Conservation (phyloP, 106 monocot species). For the Acanthochlamys bracteata region DNA sequence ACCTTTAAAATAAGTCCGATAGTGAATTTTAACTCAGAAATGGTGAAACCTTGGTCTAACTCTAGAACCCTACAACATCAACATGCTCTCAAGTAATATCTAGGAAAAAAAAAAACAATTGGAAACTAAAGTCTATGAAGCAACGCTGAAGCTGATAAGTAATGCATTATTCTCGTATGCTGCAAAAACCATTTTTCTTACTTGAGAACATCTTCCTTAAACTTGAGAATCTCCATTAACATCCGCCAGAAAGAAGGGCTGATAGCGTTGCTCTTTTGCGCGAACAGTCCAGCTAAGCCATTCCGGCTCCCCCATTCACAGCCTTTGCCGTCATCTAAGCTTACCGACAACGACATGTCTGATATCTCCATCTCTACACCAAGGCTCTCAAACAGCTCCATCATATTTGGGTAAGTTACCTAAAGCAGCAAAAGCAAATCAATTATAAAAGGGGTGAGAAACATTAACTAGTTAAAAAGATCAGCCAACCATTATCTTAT, state of each 20-base stretch:
- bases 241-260: conserved; percentile 71
- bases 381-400: conserved; percentile 64
- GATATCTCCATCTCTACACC: conserved; percentile 74
- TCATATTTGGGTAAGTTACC: conserved; percentile 96
- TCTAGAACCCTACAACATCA: too few species aligned
- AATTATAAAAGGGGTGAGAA: neutral
- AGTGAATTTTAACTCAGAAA: neutral
- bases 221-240: conserved; percentile 63
- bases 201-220: conserved; percentile 62
- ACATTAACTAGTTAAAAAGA: too few species aligned
- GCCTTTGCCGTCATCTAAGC: conserved; percentile 57
- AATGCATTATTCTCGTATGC: conserved; percentile 63
- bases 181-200: conserved; percentile 57
- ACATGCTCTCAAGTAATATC: too few species aligned
- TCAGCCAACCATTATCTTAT: too few species aligned
- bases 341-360: conserved; percentile 90
- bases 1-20: conserved; percentile 30
- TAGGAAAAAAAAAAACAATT: too few species aligned
- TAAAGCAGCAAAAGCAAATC: conserved; percentile 10
- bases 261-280: conserved; percentile 67
- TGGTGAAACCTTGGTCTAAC: too few species aligned
- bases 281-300: conserved; percentile 54
- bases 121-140: too few species aligned
- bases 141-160: too few species aligned
- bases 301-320: conserved; percentile 90